A percentile compares a stretch with the other conserved stretches of the same genome.
Evolutionary conservation across 176 grass and related monocot genomes (phyloP).

Genomic region (Oryza meyeriana): DNA sequence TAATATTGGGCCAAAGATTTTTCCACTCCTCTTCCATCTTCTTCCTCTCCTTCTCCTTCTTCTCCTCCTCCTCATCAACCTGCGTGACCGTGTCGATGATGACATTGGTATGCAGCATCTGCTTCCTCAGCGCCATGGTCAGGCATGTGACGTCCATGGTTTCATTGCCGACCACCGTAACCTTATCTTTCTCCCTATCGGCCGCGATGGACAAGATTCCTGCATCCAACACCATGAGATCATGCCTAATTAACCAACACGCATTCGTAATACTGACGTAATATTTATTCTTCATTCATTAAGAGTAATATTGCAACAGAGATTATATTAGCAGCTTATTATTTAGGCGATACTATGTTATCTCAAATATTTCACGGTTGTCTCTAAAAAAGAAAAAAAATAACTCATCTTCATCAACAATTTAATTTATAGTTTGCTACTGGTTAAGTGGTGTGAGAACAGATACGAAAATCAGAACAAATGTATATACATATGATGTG

Average conservation of each 20-base stretch:
- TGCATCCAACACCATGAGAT: background rate
- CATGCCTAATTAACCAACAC: no score
- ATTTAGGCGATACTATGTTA: background rate
- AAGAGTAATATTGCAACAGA: background rate
- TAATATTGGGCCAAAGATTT: background rate
- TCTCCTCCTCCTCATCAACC: background rate
- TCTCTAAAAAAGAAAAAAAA: background rate
- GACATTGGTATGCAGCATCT: background rate
- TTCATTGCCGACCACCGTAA: background rate
- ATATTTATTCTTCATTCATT: background rate
- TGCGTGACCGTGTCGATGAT: background rate
- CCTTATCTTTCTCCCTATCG: background rate
- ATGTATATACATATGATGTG: no score
- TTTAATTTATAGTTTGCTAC: background rate
- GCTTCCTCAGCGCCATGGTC: background rate
- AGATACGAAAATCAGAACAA: background rate
- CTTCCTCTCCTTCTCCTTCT: background rate
- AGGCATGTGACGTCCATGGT: background rate
- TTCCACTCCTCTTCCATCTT: background rate
- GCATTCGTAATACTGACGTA: background rate
- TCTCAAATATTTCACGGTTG: background rate
- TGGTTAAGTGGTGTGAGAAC: background rate
- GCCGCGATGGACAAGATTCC: background rate
- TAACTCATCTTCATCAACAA: background rate
- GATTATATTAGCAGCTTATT: background rate